phyloP scores from a whole-genome alignment of 1,139 yeast species.

The Taphrina wiesneri region DNA sequence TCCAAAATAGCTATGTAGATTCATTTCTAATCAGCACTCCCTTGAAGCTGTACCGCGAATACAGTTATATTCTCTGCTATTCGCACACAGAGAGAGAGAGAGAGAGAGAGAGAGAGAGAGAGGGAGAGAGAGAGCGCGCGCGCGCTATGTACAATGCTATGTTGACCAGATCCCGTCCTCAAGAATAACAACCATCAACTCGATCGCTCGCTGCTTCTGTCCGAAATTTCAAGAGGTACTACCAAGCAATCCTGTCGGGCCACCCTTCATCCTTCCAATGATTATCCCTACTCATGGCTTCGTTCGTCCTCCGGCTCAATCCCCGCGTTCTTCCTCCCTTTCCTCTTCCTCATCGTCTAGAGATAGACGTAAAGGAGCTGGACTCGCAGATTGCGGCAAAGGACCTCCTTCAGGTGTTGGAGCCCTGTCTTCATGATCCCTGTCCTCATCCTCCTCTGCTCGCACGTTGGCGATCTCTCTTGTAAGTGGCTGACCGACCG shows the following conservation, averaged over 20 bases:
- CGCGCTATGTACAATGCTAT: neutral
- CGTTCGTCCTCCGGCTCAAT: neutral
- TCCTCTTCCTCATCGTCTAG: constrained; percentile 21
- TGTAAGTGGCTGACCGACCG: neutral
- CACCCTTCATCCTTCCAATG: neutral
- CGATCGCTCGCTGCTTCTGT: neutral
- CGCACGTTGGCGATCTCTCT: neutral
- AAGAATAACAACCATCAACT: neutral
- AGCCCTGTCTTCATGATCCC: neutral
- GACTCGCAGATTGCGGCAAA: constrained; percentile 22
- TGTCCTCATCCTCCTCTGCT: neutral
- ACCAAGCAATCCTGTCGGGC: neutral
- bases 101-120: no score
- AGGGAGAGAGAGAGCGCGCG: no score
- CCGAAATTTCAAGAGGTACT: neutral
- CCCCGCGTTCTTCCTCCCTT: neutral
- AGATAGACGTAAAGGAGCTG: constrained; percentile 13
- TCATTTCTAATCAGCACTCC: neutral
- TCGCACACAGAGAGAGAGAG: no score
- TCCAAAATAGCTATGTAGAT: neutral
- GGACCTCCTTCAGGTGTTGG: constrained; percentile 24
- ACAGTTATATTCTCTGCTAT: no score
- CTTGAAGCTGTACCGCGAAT: neutral
- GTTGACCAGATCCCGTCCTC: neutral
- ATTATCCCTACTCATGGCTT: neutral